Evolutionary conservation across 768 basidiomycete genomes (phyloP), one percentile per base, ranked within the genome.

Genomic region (Lactarius sp.): DNA sequence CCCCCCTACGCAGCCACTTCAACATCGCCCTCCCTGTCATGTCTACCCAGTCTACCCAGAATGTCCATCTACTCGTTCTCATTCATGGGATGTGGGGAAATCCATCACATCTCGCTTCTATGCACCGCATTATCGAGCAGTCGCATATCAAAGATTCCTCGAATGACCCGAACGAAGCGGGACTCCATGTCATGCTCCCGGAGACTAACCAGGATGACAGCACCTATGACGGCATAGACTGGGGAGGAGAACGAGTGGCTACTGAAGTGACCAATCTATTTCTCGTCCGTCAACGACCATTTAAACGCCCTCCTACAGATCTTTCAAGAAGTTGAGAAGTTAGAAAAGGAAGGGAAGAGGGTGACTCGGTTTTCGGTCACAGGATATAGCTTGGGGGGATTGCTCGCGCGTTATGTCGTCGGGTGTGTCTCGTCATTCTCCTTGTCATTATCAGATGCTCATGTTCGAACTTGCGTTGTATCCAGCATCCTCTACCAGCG

Each of bases 171-270:
- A 75, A 75, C 12, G 79, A 75, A 47, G 72, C 76, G n/a, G 70
- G 77, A 61, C 77, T 94, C 6, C 82, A 83, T 41, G 78, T 90
- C 33, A 73, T 91, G n/a, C 71, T 84, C 0, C 81, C 90, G 3
- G 76, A 88, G 68, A 82, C 86, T 3, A 89, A 91, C 71, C 71
- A 77, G 18, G 84, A 84, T 36, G 81, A 84, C 34, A 80, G 80
- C 10, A 91, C 89, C 1, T 92, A 92, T 68, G 91, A 93, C 67
- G 90, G 91, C 1, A 83, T 93, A 27, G 91, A 93, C 70, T 89
- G 89, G 83, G 86, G 90, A 62, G 88, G 85, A 42, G 89, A 92
- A 74, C 79, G 92, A 37, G 84, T 93, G 41, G 84, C 90, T 4
- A 77, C 85, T 64, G 92, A 94, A 83, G 91, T 90, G 56, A 41